Conservation (phyloP, 2,329 filamentous ascomycete genomes). For the Penicillium oxalicum region DNA sequence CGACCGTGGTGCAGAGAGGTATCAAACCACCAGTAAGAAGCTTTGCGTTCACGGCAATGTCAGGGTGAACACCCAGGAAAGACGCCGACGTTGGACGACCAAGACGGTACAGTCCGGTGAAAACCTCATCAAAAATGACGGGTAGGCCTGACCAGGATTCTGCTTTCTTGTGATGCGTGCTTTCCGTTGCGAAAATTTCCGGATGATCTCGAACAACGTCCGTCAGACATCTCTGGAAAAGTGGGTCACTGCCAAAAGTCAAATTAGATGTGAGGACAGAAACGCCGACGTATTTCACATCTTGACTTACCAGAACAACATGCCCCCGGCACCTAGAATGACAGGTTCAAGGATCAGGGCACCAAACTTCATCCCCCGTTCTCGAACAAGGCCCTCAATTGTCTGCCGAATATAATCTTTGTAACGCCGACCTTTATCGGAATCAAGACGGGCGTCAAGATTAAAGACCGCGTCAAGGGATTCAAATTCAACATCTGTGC, state of each 20-base stretch:
- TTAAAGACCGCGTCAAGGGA: constrained; percentile 57
- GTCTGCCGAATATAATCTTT: constrained; percentile 52
- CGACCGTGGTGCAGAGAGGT: constrained; percentile 69
- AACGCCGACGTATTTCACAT: neutral
- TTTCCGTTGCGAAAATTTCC: constrained; percentile 46
- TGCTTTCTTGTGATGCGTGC: constrained; percentile 10
- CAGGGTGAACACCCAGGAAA: constrained; percentile 62
- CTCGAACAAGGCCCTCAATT: constrained; percentile 48
- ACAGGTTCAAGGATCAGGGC: constrained; percentile 75
- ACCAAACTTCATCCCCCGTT: constrained; percentile 62
- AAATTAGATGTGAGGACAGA: neutral
- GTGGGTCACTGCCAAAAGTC: constrained; percentile 57
- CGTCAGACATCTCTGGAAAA: constrained; percentile 70
- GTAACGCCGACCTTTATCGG: constrained; percentile 49
- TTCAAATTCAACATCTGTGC: constrained; percentile 40
- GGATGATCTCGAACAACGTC: constrained; percentile 58
- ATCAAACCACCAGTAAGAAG: constrained; percentile 74
- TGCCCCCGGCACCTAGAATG: constrained; percentile 74
- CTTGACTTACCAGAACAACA: constrained; percentile 64
- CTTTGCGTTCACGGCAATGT: constrained; percentile 78
- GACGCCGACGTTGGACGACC: constrained; percentile 65
- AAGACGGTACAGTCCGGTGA: constrained; percentile 77
- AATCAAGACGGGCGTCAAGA: constrained; percentile 44
- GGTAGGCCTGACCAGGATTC: constrained; percentile 65
- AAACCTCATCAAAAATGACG: constrained; percentile 79